phyloP scores from a whole-genome alignment of 306 rosid species.

The Dalbergia oliveri region DNA sequence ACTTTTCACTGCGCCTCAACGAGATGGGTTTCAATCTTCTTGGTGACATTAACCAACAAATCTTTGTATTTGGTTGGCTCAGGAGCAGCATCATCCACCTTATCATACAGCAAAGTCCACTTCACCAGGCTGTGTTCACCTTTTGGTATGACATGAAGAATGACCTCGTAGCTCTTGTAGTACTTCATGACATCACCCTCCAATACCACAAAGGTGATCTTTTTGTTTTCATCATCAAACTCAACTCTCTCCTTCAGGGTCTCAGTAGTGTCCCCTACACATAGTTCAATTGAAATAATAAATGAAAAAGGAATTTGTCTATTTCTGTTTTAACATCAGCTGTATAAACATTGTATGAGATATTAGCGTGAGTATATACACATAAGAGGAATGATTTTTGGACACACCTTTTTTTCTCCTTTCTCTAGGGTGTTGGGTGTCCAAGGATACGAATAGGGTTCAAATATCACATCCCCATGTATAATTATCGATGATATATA shows the following conservation, averaged over 20 bases:
- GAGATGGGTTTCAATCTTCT: constrained; percentile 12
- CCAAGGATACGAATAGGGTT: too few relatives aligned
- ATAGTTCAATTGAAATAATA: not conserved
- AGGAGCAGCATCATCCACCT: constrained; percentile 22
- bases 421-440: too few relatives aligned
- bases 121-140: constrained; percentile 30
- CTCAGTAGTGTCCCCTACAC: constrained; percentile 26
- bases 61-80: constrained; percentile 34
- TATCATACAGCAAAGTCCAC: constrained; percentile 30
- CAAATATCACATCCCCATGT: too few relatives aligned
- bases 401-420: too few relatives aligned
- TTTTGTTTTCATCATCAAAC: constrained; percentile 39
- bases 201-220: not conserved
- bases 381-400: too few relatives aligned
- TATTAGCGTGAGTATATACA: too few relatives aligned
- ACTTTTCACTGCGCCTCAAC: not conserved
- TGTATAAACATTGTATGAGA: too few relatives aligned
- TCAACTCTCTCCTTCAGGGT: constrained; percentile 39
- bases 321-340: too few relatives aligned
- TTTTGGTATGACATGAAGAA: constrained; percentile 21
- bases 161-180: constrained; percentile 32
- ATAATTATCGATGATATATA: too few relatives aligned
- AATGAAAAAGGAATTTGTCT: too few relatives aligned
- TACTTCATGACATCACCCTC: constrained; percentile 36
- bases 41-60: constrained; percentile 27